phyloP scores from a whole-genome alignment of 805 yeast genomes.

The Saccharomyces mikatae region DNA sequence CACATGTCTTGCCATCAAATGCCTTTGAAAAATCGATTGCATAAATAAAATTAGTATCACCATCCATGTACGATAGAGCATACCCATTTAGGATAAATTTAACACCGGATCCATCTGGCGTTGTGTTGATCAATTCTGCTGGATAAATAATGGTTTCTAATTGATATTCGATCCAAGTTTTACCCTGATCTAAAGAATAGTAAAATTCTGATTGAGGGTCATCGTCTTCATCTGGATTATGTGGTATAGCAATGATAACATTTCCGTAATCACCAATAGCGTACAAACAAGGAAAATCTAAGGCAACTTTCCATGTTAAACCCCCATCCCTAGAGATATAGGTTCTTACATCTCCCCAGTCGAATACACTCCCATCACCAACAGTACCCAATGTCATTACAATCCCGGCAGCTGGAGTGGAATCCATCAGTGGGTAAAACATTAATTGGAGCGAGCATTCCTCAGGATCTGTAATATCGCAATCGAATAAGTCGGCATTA shows the following conservation, averaged over 20 bases:
- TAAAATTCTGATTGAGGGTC: slow-evolving; percentile 32
- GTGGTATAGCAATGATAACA: slow-evolving; percentile 54
- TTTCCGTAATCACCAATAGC: slow-evolving; percentile 77
- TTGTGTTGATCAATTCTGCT: slow-evolving; percentile 37
- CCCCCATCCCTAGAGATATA: slow-evolving; percentile 75
- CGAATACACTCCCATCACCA: slow-evolving; percentile 6
- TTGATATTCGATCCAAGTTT: slow-evolving; percentile 48
- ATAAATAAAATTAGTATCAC: slow-evolving; percentile 15
- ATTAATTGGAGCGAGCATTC: slow-evolving; percentile 43
- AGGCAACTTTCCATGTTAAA: slow-evolving; percentile 51
- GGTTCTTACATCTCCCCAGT: slow-evolving; percentile 31
- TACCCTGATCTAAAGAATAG: slow-evolving; percentile 69
- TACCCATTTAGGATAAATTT: slow-evolving; percentile 47
- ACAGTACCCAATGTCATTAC: slow-evolving; percentile 18
- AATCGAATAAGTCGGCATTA: slow-evolving; percentile 18
- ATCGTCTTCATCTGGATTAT: slow-evolving; percentile 28
- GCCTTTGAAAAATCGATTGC: slow-evolving; percentile 51
- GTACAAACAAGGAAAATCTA: slow-evolving; percentile 45
- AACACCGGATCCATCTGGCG: slow-evolving; percentile 63
- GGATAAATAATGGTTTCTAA: slow-evolving; percentile 40
- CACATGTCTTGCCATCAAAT: slow-evolving; percentile 38
- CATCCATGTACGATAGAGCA: slow-evolving; percentile 3
- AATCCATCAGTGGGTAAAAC: slow-evolving; percentile 5
- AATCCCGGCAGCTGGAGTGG: slow-evolving; percentile 50
- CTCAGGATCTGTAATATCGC: slow-evolving; percentile 30